Percentiles rank a stretch among this genome's conserved stretches.
Evolutionary conservation across 108 stramenopile genomes (phyloP).

Genomic region (Nannochloropsis oceanica): DNA sequence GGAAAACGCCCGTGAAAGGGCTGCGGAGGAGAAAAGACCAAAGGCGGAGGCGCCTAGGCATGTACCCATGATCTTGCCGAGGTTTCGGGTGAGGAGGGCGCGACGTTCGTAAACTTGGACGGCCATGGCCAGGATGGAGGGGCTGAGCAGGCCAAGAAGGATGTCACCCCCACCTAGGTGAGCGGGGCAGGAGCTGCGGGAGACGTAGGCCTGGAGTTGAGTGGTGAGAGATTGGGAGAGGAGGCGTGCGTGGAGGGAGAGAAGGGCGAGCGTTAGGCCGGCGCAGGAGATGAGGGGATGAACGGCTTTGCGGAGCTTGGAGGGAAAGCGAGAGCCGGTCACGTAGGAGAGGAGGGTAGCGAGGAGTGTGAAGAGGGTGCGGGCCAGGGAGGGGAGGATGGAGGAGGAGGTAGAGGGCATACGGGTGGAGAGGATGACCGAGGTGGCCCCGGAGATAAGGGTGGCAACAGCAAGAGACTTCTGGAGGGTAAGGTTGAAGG

Average conservation of each 20-base stretch:
- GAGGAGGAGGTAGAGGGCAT: background rate
- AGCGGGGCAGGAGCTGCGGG: background rate
- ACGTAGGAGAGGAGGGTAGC: slow-evolving; percentile 8
- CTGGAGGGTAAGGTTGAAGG: background rate
- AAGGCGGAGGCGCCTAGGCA: background rate
- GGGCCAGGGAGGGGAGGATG: background rate
- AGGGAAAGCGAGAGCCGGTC: slow-evolving; percentile 9
- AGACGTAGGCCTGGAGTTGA: background rate
- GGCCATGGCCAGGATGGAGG: slow-evolving; percentile 19
- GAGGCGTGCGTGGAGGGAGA: background rate
- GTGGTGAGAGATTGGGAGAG: background rate
- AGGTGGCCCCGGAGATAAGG: background rate
- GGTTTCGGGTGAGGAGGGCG: background rate
- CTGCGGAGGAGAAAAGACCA: background rate
- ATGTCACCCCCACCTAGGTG: slow-evolving; percentile 22
- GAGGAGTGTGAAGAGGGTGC: slow-evolving; percentile 1
- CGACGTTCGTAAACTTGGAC: slow-evolving; percentile 18
- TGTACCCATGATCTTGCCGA: background rate
- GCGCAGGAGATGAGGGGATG: slow-evolving; percentile 22
- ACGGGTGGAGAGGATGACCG: background rate
- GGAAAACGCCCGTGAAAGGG: background rate
- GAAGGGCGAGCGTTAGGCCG: slow-evolving; percentile 2
- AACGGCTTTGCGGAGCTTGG: slow-evolving; percentile 1
- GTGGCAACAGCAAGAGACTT: background rate
- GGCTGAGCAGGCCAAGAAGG: slow-evolving; percentile 16